phyloP scores from a whole-genome alignment of 257 asterid genomes.

The Solanum paucissectum region DNA sequence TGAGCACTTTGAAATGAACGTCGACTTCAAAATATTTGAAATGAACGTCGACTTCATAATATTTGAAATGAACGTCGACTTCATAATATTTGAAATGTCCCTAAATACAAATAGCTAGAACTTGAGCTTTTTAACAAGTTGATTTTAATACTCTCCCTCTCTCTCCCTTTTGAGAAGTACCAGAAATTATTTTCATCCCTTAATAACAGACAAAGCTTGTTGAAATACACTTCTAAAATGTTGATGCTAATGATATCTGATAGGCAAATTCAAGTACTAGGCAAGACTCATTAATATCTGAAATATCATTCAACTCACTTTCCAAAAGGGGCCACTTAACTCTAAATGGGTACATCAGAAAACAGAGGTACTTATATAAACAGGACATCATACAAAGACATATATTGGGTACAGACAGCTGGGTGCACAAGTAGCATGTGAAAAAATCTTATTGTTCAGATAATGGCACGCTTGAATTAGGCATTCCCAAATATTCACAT shows the following conservation, averaged over 20 bases:
- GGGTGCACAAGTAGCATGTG: not conserved
- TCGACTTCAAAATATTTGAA: too few species aligned
- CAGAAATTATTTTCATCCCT: not conserved
- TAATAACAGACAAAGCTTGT: not conserved
- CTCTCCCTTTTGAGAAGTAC: not conserved
- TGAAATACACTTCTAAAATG: not conserved
- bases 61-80: not conserved
- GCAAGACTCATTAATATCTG: not conserved
- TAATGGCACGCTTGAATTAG: not conserved
- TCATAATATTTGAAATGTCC: not conserved
- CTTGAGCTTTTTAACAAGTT: not conserved
- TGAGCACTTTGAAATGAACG: not conserved
- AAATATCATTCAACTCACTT: not conserved
- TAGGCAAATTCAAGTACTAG: not conserved
- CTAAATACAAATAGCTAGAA: not conserved
- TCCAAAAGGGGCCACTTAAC: not conserved
- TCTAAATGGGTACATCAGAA: not conserved
- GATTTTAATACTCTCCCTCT: not conserved
- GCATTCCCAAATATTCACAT: not conserved
- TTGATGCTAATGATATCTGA: not conserved
- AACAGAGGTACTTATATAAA: not conserved
- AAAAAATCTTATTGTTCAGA: not conserved
- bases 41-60: too few species aligned
- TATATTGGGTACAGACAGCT: not conserved
- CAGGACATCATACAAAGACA: not conserved